Evolutionary conservation across 345 rosid genomes (phyloP).

Genomic region (Eutrema heterophyllum): DNA sequence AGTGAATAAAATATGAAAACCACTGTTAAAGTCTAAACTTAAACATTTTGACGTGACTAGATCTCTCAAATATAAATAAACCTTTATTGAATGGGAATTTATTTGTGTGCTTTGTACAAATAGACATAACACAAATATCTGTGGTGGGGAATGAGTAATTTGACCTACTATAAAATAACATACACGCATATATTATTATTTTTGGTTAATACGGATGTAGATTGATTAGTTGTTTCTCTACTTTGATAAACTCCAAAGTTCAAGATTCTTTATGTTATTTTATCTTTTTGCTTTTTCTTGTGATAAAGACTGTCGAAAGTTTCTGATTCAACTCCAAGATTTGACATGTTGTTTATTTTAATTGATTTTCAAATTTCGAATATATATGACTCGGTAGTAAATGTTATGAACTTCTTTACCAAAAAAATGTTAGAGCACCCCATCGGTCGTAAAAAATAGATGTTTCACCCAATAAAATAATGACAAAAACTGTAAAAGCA

Average conservation of each 20-base stretch:
- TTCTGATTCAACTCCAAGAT: constrained; percentile 7
- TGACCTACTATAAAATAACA: background rate
- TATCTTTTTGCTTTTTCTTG: background rate
- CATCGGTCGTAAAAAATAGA: too few species aligned
- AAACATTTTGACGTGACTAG: background rate
- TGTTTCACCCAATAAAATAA: too few species aligned
- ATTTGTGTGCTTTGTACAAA: background rate
- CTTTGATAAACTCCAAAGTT: constrained; percentile 14
- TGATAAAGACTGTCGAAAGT: constrained; percentile 15
- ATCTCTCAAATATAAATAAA: background rate
- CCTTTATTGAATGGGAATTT: background rate
- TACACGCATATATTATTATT: background rate
- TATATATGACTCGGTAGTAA: background rate
- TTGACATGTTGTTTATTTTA: constrained; percentile 3
- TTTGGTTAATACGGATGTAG: background rate
- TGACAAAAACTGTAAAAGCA: too few species aligned
- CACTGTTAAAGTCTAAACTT: background rate
- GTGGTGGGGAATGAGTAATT: background rate
- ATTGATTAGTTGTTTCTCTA: constrained; percentile 6
- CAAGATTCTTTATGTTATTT: constrained; percentile 7
- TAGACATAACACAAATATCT: background rate
- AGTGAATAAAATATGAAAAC: background rate
- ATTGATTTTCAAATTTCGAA: background rate
- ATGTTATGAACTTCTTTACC: background rate
- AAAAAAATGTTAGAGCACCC: too few species aligned